Evolutionary conservation across 495 filamentous ascomycete species (phyloP).

Genomic region (Tuber melanosporum): DNA sequence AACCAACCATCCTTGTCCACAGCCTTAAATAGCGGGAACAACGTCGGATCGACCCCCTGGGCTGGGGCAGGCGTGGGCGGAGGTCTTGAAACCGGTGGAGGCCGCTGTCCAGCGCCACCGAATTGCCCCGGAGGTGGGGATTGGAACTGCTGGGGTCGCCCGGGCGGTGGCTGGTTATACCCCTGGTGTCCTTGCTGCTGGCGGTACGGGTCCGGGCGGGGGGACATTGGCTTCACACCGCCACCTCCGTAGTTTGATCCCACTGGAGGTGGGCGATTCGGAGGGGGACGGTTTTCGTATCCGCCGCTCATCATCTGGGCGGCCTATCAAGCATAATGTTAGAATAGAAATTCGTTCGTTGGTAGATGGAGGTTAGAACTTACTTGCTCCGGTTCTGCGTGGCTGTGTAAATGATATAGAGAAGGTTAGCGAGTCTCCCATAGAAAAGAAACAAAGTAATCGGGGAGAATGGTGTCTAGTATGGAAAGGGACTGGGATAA

Average conservation of each 20-base stretch:
- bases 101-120: constrained; percentile 46
- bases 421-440: constrained; percentile 19
- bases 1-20: constrained; percentile 73
- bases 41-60: constrained; percentile 59
- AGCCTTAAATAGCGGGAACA: constrained; percentile 81
- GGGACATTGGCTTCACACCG: constrained; percentile 35
- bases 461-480: neutral
- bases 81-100: constrained; percentile 54
- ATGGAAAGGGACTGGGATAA: neutral
- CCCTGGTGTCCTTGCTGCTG: constrained; percentile 42
- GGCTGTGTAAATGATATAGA: constrained; percentile 49
- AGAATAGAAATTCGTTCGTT: constrained; percentile 15
- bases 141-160: constrained; percentile 38
- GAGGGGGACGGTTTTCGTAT: constrained; percentile 39
- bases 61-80: constrained; percentile 62
- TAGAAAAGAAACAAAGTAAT: constrained; percentile 4
- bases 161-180: constrained; percentile 39
- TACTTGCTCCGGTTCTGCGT: constrained; percentile 93
- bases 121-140: constrained; percentile 42
- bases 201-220: constrained; percentile 38
- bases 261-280: constrained; percentile 30
- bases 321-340: constrained; percentile 43
- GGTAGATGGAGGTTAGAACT: constrained; percentile 19
- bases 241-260: constrained; percentile 14
- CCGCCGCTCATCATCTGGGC: constrained; percentile 51